Evolutionary conservation across 495 filamentous ascomycete genomes (phyloP).

Genomic region (Alectoria sarmentosa): DNA sequence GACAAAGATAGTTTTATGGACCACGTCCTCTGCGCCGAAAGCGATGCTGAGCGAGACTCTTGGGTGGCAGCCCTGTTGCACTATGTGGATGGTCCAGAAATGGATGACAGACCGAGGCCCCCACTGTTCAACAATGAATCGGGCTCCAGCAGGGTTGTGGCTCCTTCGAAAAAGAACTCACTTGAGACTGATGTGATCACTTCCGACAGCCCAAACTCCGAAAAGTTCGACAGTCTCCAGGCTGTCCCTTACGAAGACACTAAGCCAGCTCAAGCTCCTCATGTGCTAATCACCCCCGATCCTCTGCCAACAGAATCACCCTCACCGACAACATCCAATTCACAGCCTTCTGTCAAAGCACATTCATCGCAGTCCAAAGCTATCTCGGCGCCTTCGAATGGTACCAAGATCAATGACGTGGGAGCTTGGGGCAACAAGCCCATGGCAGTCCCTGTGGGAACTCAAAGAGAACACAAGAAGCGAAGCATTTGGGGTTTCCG

Average conservation of each 20-base stretch:
- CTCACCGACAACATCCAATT: conserved; percentile 35
- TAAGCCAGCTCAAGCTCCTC: conserved; percentile 62
- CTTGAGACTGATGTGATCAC: conserved; percentile 37
- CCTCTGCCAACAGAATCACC: conserved; percentile 34
- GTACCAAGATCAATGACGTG: conserved; percentile 76
- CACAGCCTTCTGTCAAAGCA: conserved; percentile 19
- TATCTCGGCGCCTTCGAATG: conserved; percentile 86
- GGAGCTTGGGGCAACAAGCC: conserved; percentile 78
- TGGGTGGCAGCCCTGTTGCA: conserved; percentile 89
- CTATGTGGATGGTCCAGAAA: conserved; percentile 73
- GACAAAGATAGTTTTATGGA: conserved; percentile 86
- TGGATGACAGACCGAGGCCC: conserved; percentile 38
- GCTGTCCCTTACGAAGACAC: conserved; percentile 81
- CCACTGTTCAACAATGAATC: conserved; percentile 28
- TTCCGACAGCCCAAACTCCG: conserved; percentile 36
- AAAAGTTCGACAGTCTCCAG: conserved; percentile 51
- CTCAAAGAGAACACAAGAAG: conserved; percentile 77
- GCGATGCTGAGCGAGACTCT: conserved; percentile 81
- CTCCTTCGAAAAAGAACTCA: conserved; percentile 41
- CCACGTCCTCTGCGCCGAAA: conserved; percentile 93
- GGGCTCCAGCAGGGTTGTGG: conserved; percentile 26
- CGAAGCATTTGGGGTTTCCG: conserved; percentile 93
- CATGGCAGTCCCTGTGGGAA: conserved; percentile 46
- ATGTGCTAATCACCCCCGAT: conserved; percentile 36
- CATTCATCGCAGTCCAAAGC: conserved; percentile 39